These are phyloP conservation scores for Mrakia gelida DNA, from an alignment of 768 basidiomycete species.

Conservation along the genomic window DNA sequence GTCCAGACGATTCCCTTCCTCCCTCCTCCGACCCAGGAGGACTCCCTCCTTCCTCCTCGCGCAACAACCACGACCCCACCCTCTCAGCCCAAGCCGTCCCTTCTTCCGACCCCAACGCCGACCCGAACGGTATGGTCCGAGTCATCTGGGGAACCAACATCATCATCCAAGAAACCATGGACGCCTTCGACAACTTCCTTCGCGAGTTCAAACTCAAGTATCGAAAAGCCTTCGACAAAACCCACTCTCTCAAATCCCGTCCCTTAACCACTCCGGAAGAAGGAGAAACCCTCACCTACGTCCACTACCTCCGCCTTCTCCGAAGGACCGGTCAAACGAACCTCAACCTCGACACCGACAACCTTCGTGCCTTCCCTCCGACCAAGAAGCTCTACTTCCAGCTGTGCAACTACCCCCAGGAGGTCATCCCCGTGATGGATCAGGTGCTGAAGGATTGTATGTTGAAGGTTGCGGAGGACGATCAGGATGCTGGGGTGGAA, in stretches of 20 bases:
- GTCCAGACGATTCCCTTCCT: slow-evolving; percentile 36
- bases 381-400: slow-evolving; percentile 77
- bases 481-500: slow-evolving; percentile 55
- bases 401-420: slow-evolving; percentile 89
- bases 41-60: slow-evolving; percentile 47
- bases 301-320: slow-evolving; percentile 75
- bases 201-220: slow-evolving; percentile 92
- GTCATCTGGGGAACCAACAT: slow-evolving; percentile 99
- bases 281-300: slow-evolving; percentile 58
- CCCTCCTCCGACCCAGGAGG: slow-evolving; percentile 54
- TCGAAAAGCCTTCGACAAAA: slow-evolving; percentile 61
- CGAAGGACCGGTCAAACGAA: slow-evolving; percentile 79
- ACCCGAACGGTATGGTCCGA: slow-evolving; percentile 72
- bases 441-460: slow-evolving; percentile 89
- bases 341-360: slow-evolving; percentile 82
- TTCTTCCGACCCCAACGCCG: slow-evolving; percentile 33
- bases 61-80: slow-evolving; percentile 47
- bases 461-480: slow-evolving; percentile 78
- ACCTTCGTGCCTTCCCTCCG: slow-evolving; percentile 79
- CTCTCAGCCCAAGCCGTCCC: slow-evolving; percentile 21
- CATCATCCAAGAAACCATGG: slow-evolving; percentile 85
- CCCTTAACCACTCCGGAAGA: slow-evolving; percentile 48
- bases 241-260: slow-evolving; percentile 44
- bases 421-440: slow-evolving; percentile 96
- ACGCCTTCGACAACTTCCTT: slow-evolving; percentile 79